Percentiles rank a stretch among this genome's conserved stretches.
Evolutionary conservation across 2,329 filamentous ascomycete genomes (phyloP).

Genomic region (Neocatenulostroma microsporum): DNA sequence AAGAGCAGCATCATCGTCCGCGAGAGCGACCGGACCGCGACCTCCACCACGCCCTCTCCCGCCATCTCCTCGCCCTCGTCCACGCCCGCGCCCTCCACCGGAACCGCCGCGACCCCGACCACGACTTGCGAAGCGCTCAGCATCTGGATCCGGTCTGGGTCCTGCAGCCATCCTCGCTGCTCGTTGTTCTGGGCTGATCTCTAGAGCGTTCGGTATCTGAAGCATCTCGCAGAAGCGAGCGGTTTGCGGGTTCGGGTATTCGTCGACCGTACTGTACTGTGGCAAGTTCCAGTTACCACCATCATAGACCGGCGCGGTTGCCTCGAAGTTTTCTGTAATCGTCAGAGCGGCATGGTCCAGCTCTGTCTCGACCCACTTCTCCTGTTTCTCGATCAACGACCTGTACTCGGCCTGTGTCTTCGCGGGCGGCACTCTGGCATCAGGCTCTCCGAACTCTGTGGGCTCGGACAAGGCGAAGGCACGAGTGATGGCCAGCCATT

Average conservation of each 20-base stretch:
- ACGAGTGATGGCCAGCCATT: conserved; percentile 91
- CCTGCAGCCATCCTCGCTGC: conserved; percentile 50
- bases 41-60: conserved; percentile 17
- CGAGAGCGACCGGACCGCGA: conserved; percentile 5
- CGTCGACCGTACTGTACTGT: conserved; percentile 36
- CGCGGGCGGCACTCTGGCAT: conserved; percentile 47
- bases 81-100: conserved; percentile 17
- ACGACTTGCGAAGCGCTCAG: conserved; percentile 11
- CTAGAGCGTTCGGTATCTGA: conserved; percentile 67
- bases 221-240: conserved; percentile 70
- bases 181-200: conserved; percentile 64
- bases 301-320: conserved; percentile 67
- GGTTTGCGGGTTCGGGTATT: conserved; percentile 86
- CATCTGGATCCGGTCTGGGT: conserved; percentile 40
- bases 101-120: conserved; percentile 18
- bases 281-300: conserved; percentile 20
- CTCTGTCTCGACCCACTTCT: conserved; percentile 73
- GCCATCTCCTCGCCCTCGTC: conserved; percentile 19
- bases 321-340: conserved; percentile 69
- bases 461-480: conserved; percentile 57
- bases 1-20: conserved; percentile 1
- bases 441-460: conserved; percentile 55
- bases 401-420: conserved; percentile 39
- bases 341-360: conserved; percentile 46
- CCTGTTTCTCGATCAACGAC: conserved; percentile 60